These are phyloP conservation scores for Colletotrichum nymphaeae DNA, from an alignment of 2,329 filamentous ascomycete genomes.

Conservation along the genomic window DNA sequence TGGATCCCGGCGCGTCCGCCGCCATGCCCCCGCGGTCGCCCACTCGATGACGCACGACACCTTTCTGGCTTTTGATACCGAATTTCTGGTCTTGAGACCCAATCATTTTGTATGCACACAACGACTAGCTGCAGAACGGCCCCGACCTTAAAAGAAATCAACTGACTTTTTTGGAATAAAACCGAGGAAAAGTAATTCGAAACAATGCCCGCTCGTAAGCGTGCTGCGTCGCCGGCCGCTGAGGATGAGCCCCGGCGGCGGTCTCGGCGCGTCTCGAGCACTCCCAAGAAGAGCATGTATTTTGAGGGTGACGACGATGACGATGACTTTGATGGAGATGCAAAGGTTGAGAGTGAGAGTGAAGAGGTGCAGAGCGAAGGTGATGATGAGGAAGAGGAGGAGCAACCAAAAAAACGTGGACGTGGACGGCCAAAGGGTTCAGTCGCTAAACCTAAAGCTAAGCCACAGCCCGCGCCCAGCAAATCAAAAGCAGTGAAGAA, in stretches of 20 bases:
- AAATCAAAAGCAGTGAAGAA: conserved; percentile 39
- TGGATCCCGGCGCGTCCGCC: conserved; percentile 20
- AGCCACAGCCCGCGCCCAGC: conserved; percentile 37
- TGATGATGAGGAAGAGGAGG: conserved; percentile 31
- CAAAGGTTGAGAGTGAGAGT: conserved; percentile 7
- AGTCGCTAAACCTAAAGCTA: conserved; percentile 9
- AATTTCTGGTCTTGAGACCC: not conserved
- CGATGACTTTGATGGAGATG: conserved; percentile 13
- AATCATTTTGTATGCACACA: not conserved
- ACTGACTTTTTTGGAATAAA: too few relatives aligned
- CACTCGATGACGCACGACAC: conserved; percentile 14
- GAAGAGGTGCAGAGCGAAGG: conserved; percentile 35
- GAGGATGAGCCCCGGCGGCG: conserved; percentile 53
- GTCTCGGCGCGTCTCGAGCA: conserved; percentile 59
- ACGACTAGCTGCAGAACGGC: not conserved
- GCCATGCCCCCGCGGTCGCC: not conserved
- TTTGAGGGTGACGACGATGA: conserved; percentile 54
- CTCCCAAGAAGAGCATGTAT: conserved; percentile 62
- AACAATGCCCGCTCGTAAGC: conserved; percentile 54
- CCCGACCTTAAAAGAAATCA: not conserved
- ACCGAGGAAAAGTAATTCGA: too few relatives aligned
- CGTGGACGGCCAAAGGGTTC: conserved; percentile 32
- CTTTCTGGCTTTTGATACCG: not conserved
- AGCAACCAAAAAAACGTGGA: conserved; percentile 28
- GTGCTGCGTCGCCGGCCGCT: conserved; percentile 43